Evolutionary conservation across 441 rosid species (phyloP), one percentile per base, ranked within the genome.

Genomic region (Populus hybrid): DNA sequence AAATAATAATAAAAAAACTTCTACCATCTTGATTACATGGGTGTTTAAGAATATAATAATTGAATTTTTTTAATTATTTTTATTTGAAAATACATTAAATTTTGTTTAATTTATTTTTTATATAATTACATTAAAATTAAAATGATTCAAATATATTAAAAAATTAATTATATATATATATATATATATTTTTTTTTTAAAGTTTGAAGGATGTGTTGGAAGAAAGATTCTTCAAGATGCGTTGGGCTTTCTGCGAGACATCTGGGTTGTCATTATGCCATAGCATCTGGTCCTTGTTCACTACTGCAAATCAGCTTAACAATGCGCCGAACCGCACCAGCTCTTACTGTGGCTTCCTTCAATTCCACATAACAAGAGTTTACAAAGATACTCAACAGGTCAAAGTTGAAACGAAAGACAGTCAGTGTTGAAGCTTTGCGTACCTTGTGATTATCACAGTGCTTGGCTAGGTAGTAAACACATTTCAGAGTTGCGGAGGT

Each of bases 301-400:
- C 85, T 83, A 73, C 79, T 82, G 59, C 35, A 87, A 50, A 87
- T 81, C 71, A 75, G 88, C 82, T 82, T 87, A 64, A 89, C 77
- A 70, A 87, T 79, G 35, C 75, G 69, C 18, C 87, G 87, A 78
- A 82, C 76, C 28, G 70, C 87, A 30, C 87, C 89, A 2, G 85
- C 87, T 82, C 80, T 77, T 59, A 82, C 79, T 4, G 87, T 83
- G 40, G 81, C 84, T 72, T 78, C 85, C 90, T 87, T 83, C 85
- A 72, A 70, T 70, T 70, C 61, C 74, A 73, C 26, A 28, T 42
- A 80, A 46, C 23, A 53, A 28, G 36, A 70, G 32, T 73, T 65
- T 24, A 61, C n/a, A 34, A 30, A 30, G 32, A 30, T 30, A 30
- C 32, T 30, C 57, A 32, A 64, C 8, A 34, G 18, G 23, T 18